phyloP scores from a whole-genome alignment of 2,329 filamentous ascomycete species.

The Fusarium fracticaudum region DNA sequence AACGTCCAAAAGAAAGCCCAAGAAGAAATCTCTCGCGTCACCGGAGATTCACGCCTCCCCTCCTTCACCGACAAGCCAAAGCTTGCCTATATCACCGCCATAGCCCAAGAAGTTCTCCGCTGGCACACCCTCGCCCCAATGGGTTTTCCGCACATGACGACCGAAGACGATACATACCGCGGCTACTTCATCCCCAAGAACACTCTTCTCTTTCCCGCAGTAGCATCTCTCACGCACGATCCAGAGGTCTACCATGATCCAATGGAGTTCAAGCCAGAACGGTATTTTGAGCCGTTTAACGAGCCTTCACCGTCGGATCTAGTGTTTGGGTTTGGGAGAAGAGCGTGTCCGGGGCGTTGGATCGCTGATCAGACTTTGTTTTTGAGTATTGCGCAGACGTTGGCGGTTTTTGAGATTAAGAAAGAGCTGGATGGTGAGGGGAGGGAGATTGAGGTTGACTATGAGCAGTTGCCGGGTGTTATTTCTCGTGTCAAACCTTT shows the following conservation, averaged over 20 bases:
- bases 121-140: constrained; percentile 46
- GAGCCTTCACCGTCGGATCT: constrained; percentile 43
- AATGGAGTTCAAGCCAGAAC: constrained; percentile 45
- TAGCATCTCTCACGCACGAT: not conserved
- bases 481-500: constrained; percentile 12
- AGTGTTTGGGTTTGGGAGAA: constrained; percentile 50
- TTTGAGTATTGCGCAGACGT: constrained; percentile 49
- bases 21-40: constrained; percentile 53
- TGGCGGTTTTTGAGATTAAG: constrained; percentile 57
- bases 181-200: constrained; percentile 44
- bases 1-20: constrained; percentile 54
- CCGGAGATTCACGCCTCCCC: constrained; percentile 55
- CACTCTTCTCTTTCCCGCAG: constrained; percentile 16
- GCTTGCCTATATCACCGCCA: constrained; percentile 53
- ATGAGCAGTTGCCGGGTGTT: constrained; percentile 16
- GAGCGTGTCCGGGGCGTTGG: constrained; percentile 48
- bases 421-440: constrained; percentile 44
- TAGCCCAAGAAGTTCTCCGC: constrained; percentile 45
- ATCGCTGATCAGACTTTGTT: constrained; percentile 47
- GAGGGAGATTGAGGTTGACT: constrained; percentile 42
- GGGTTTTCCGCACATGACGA: constrained; percentile 52
- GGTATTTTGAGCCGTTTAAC: constrained; percentile 14
- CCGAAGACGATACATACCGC: constrained; percentile 38
- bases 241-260: constrained; percentile 57
- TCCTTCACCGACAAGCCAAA: constrained; percentile 52